Evolutionary conservation across 139 green algal genomes (phyloP).

Genomic region (Chloropicon primus): DNA sequence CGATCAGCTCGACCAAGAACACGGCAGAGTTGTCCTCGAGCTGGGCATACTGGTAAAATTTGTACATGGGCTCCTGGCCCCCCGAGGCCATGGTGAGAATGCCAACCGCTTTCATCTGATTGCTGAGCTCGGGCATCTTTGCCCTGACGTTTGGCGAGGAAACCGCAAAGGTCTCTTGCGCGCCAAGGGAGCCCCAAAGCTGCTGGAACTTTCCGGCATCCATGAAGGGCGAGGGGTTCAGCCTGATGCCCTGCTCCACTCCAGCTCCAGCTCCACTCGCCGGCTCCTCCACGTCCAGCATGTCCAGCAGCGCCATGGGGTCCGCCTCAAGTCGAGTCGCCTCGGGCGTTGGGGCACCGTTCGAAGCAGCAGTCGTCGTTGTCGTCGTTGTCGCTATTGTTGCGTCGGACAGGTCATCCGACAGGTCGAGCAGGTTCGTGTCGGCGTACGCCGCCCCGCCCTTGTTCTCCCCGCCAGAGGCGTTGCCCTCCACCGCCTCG

Average conservation of each 20-base stretch:
- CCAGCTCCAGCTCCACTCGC: background rate
- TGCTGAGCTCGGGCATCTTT: background rate
- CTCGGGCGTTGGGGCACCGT: too few relatives aligned
- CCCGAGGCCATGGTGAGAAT: background rate
- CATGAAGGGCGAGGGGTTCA: background rate
- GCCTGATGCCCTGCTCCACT: background rate
- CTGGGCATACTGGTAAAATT: background rate
- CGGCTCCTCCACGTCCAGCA: background rate
- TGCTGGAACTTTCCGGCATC: background rate
- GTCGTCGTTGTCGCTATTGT: too few relatives aligned
- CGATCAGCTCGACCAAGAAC: background rate
- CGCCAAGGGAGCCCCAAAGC: background rate
- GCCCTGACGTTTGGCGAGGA: background rate
- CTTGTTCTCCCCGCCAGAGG: background rate
- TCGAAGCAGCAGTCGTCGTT: too few relatives aligned
- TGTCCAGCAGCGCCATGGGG: background rate
- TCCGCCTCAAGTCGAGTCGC: too few relatives aligned
- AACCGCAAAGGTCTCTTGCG: background rate
- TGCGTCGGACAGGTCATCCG: background rate
- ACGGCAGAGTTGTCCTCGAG: background rate
- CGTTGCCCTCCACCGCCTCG: background rate
- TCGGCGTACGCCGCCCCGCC: background rate
- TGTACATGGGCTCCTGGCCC: background rate
- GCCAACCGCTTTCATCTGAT: background rate
- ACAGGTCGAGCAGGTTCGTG: background rate